These are phyloP conservation scores for Aquilaria agallochum DNA, from an alignment of 441 rosid species.

Conservation along the genomic window DNA sequence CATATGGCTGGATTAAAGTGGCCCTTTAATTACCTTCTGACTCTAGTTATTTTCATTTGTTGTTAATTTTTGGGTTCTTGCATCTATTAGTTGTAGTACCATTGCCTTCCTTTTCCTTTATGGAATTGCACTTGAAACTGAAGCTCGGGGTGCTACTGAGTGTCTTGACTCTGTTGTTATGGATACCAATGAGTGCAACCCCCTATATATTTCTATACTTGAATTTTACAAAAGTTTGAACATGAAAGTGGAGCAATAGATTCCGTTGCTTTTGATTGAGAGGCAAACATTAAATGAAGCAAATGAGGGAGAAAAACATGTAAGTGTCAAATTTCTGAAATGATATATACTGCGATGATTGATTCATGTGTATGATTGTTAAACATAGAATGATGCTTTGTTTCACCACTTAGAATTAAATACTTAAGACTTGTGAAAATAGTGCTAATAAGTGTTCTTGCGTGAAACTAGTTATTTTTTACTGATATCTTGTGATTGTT, in stretches of 20 bases:
- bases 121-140: too few species aligned
- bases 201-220: constrained; percentile 55
- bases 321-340: constrained; percentile 25
- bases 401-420: background rate
- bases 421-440: background rate
- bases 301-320: constrained; percentile 74
- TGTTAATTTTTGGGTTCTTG: too few species aligned
- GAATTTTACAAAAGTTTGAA: constrained; percentile 55
- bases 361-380: too few species aligned
- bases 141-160: too few species aligned
- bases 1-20: too few species aligned
- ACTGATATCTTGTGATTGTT: constrained; percentile 6
- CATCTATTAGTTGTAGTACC: too few species aligned
- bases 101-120: too few species aligned
- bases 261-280: constrained; percentile 69
- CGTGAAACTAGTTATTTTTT: constrained; percentile 1
- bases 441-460: background rate
- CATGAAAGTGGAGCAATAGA: constrained; percentile 67
- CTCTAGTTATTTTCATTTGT: too few species aligned
- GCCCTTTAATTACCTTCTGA: too few species aligned
- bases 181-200: constrained; percentile 64
- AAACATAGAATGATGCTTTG: too few species aligned
- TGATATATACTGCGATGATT: background rate
- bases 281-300: constrained; percentile 74
- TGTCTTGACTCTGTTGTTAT: constrained; percentile 70